These are phyloP conservation scores for Psilocybe tampanensis DNA, from an alignment of 768 basidiomycete genomes.

Conservation along the genomic window DNA sequence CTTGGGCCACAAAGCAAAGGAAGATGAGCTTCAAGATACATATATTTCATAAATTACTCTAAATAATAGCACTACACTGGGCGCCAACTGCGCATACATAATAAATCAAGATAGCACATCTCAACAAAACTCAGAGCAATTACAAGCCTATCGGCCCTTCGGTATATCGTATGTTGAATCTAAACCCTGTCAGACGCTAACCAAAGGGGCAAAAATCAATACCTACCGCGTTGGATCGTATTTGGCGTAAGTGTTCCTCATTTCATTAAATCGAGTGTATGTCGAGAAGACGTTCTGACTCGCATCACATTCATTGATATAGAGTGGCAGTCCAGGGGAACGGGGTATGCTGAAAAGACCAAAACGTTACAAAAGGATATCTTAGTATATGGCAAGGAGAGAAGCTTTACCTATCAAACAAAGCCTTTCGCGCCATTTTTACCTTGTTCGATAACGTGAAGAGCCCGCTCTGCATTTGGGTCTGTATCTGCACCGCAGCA, in stretches of 20 bases:
- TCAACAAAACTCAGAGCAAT: constrained; percentile 18
- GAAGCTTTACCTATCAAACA: constrained; percentile 36
- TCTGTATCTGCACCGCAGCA: constrained; percentile 34
- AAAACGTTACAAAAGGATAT: not conserved
- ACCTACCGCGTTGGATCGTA: constrained; percentile 45
- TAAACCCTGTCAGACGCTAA: constrained; percentile 10
- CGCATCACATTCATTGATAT: constrained; percentile 42
- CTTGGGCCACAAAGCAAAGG: too few relatives aligned
- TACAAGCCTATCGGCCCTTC: constrained; percentile 36
- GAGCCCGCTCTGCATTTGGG: constrained; percentile 25
- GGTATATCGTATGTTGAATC: constrained; percentile 36
- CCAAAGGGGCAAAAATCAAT: not conserved
- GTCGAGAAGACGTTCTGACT: constrained; percentile 39
- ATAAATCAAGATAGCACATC: not conserved
- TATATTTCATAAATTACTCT: not conserved
- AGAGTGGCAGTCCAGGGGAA: constrained; percentile 40
- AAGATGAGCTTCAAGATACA: too few relatives aligned
- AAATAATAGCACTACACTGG: not conserved
- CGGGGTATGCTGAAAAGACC: constrained; percentile 32
- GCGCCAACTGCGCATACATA: not conserved
- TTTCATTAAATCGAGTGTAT: constrained; percentile 38
- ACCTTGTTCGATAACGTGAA: constrained; percentile 23
- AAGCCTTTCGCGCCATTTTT: constrained; percentile 23
- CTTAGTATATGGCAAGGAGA: not conserved
- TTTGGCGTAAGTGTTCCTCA: constrained; percentile 40